Percentiles rank a stretch among this genome's conserved stretches.
Evolutionary conservation across 805 yeast genomes (phyloP).

Genomic region (Pichia thaimueangensis): DNA sequence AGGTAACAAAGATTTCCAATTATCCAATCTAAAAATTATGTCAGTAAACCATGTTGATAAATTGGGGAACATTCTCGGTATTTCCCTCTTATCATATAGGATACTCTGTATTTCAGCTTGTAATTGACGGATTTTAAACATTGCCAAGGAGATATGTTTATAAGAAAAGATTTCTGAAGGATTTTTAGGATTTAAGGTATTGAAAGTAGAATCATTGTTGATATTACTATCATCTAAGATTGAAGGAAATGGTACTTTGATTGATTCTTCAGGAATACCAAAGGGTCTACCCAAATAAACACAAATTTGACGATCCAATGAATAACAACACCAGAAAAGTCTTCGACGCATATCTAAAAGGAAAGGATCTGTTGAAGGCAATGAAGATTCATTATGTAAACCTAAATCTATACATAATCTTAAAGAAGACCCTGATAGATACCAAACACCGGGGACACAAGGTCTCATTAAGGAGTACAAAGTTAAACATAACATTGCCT

Average conservation of each 20-base stretch:
- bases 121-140: slow-evolving; percentile 62
- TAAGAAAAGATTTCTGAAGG: slow-evolving; percentile 41
- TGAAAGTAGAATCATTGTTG: slow-evolving; percentile 7
- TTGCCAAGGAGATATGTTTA: slow-evolving; percentile 58
- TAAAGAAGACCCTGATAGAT: slow-evolving; percentile 71
- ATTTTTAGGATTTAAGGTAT: neutral
- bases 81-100: slow-evolving; percentile 62
- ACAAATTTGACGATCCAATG: slow-evolving; percentile 80
- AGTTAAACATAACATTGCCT: slow-evolving; percentile 62
- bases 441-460: slow-evolving; percentile 90
- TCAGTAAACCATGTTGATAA: slow-evolving; percentile 59
- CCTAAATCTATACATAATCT: slow-evolving; percentile 81
- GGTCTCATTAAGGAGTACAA: slow-evolving; percentile 83
- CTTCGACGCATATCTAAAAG: slow-evolving; percentile 65
- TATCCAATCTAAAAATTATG: slow-evolving; percentile 45
- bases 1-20: slow-evolving; percentile 59
- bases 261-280: slow-evolving; percentile 78
- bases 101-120: slow-evolving; percentile 74
- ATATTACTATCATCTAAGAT: slow-evolving; percentile 68
- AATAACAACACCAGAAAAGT: slow-evolving; percentile 84
- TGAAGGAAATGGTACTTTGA: slow-evolving; percentile 66
- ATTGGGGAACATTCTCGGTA: slow-evolving; percentile 55
- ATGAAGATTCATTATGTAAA: slow-evolving; percentile 58
- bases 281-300: slow-evolving; percentile 83
- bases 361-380: slow-evolving; percentile 42